Conservation (phyloP, 2,329 filamentous ascomycete genomes). For the Rutstroemia sp. region DNA sequence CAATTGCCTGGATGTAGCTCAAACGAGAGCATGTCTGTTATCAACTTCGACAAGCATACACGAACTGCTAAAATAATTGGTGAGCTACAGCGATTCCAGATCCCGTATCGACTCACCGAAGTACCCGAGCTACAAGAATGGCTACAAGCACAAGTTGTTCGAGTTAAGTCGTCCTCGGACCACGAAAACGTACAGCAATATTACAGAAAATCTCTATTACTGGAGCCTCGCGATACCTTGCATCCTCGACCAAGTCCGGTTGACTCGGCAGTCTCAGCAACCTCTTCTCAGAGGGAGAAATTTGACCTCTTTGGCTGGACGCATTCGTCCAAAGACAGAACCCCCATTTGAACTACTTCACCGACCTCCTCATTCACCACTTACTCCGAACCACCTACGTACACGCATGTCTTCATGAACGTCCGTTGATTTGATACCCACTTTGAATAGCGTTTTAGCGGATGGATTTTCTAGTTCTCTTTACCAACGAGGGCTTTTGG, state of each 20-base stretch:
- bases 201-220: slow-evolving; percentile 58
- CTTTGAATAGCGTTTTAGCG: slow-evolving; percentile 33
- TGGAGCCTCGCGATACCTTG: slow-evolving; percentile 49
- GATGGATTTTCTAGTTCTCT: slow-evolving; percentile 18
- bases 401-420: slow-evolving; percentile 14
- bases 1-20: slow-evolving; percentile 53
- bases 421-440: slow-evolving; percentile 30
- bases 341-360: slow-evolving; percentile 4
- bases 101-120: slow-evolving; percentile 77
- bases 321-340: slow-evolving; percentile 28
- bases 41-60: slow-evolving; percentile 97
- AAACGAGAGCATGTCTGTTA: slow-evolving; percentile 65
- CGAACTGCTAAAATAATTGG: slow-evolving; percentile 93
- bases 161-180: slow-evolving; percentile 42
- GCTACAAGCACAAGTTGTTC: slow-evolving; percentile 81
- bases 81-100: slow-evolving; percentile 92
- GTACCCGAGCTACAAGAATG: slow-evolving; percentile 88
- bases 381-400: slow-evolving; percentile 3
- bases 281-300: slow-evolving; percentile 36
- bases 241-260: slow-evolving; percentile 23
- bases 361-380: background rate
- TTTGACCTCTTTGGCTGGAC: slow-evolving; percentile 47
- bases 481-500: background rate
- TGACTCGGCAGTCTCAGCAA: slow-evolving; percentile 19
- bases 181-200: slow-evolving; percentile 57